These are phyloP conservation scores for Ustilago shanxiensis DNA, from an alignment of 1,284 basidiomycete genomes.

Conservation along the genomic window DNA sequence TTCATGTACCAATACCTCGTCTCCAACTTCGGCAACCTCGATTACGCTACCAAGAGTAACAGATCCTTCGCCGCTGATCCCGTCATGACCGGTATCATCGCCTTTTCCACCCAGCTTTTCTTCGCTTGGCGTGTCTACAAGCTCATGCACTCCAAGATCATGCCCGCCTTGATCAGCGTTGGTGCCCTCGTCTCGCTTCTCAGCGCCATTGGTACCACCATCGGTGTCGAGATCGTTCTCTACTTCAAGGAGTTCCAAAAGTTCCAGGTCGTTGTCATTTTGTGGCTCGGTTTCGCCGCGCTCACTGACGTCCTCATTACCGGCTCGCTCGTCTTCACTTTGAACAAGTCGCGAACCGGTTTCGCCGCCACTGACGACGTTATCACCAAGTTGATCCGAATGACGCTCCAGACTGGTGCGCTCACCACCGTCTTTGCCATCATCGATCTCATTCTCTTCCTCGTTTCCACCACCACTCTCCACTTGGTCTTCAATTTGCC, in stretches of 20 bases:
- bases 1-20: slow-evolving; percentile 65
- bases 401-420: slow-evolving; percentile 64
- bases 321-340: slow-evolving; percentile 55
- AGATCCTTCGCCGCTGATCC: slow-evolving; percentile 57
- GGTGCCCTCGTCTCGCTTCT: slow-evolving; percentile 50
- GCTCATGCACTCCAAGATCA: slow-evolving; percentile 56
- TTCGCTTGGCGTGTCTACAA: slow-evolving; percentile 66
- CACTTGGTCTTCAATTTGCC: slow-evolving; percentile 66
- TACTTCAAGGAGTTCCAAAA: slow-evolving; percentile 58
- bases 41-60: slow-evolving; percentile 49
- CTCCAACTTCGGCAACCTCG: slow-evolving; percentile 60
- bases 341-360: slow-evolving; percentile 63
- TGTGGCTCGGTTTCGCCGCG: slow-evolving; percentile 64
- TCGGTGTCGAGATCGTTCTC: slow-evolving; percentile 60
- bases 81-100: slow-evolving; percentile 60
- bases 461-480: slow-evolving; percentile 55
- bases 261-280: slow-evolving; percentile 64
- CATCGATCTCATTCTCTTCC: slow-evolving; percentile 63
- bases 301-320: slow-evolving; percentile 63
- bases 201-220: slow-evolving; percentile 58
- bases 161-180: slow-evolving; percentile 50
- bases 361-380: slow-evolving; percentile 67
- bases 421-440: slow-evolving; percentile 60
- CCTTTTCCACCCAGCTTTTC: slow-evolving; percentile 62
- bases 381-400: slow-evolving; percentile 62